These are phyloP conservation scores for Pseudonectria buxi DNA, from an alignment of 2,329 filamentous ascomycete genomes.

Conservation along the genomic window DNA sequence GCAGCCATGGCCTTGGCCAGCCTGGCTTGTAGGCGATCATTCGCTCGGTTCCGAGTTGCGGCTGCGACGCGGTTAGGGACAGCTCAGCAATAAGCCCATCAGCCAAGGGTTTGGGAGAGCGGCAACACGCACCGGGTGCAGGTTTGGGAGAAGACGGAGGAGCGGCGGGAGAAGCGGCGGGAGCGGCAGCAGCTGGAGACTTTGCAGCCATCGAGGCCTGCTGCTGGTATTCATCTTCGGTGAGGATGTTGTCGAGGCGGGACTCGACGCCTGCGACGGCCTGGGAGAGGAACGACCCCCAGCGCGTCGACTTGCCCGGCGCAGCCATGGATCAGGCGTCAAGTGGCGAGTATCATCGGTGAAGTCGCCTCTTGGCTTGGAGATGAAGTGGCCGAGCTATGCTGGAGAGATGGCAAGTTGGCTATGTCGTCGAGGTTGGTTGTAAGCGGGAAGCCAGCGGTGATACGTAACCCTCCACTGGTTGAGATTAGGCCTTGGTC, in stretches of 20 bases:
- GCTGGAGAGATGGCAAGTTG: too few species aligned
- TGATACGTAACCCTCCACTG: too few species aligned
- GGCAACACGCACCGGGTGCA: constrained; percentile 3
- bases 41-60: constrained; percentile 56
- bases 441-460: too few species aligned
- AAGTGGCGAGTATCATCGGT: too few species aligned
- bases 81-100: constrained; percentile 1
- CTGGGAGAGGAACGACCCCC: constrained; percentile 77
- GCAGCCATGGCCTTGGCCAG: constrained; percentile 81
- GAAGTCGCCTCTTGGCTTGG: too few species aligned
- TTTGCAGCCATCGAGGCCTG: constrained; percentile 10
- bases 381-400: too few species aligned
- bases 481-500: too few species aligned
- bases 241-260: constrained; percentile 81
- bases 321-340: constrained; percentile 35
- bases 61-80: constrained; percentile 47
- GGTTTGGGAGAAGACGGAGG: constrained; percentile 27
- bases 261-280: constrained; percentile 93
- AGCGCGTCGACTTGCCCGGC: constrained; percentile 51
- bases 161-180: constrained; percentile 5
- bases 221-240: constrained; percentile 52
- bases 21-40: constrained; percentile 81
- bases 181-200: constrained; percentile 12
- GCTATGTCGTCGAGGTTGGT: too few species aligned
- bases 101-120: not conserved